Base-by-base conservation (phyloP, 257 asterid species). In the Solanum pinnatisectum region DNA sequence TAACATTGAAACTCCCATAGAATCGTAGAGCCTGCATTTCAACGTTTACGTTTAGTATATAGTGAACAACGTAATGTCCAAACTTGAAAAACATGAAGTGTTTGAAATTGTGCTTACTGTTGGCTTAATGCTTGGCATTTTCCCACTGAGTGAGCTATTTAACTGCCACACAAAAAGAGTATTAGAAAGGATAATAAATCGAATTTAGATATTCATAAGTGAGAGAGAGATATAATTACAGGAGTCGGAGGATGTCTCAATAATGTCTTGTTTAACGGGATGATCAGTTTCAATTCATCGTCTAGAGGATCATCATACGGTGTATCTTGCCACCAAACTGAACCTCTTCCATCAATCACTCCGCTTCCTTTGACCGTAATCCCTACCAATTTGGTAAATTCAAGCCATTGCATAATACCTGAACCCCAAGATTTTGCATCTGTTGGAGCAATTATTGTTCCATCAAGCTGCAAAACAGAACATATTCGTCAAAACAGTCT, bases 51-150 rank as follows among this genome's bases (percentile, higher is more conserved):
- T 18, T 91, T 49, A 81, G 85, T 46, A 81, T 81, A 33, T 5
- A 78, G 42, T 73, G 65, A 30, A 4, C 6, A 63, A 36, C 32
- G 46, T 35, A n/a, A 20, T 13, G 36, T 7, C 65, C 35, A 39
- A n/a, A 39, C 37, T 44, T 85, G 71, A 15, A 15, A 81, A 67
- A 74, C 27, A 59, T 18, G 7, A 20, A 59, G 78, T 49, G 35
- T 25, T 44, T 85, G 36, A 56, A 37, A 74, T 86, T 88, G 87
- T 88, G 87, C 93, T 91, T 94, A 95, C 99, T 42, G 99, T 96
- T 87, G 99, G 99, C 90, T 93, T 95, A 49, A 90, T 90, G 89
- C 94, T 90, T 37, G 99, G 99, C 99, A 96, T 92, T 87, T 91
- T 93, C 20, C 90, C 94, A 49, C 92, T 91, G 7, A 93, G 92